Conservation (phyloP, 768 basidiomycete genomes). For the Suillus hirtellus region DNA sequence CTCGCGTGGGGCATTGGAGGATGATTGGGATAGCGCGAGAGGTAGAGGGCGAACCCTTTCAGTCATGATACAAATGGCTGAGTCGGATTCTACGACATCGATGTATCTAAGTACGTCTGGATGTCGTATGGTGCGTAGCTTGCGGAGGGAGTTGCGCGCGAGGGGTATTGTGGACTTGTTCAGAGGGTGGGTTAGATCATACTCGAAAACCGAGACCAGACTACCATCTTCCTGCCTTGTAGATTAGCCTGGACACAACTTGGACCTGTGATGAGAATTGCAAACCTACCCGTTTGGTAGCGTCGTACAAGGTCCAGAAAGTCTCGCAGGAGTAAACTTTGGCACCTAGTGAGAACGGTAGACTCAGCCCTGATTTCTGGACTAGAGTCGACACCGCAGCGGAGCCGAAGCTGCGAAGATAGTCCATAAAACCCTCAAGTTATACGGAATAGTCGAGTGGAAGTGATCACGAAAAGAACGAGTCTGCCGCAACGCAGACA, state of each 20-base stretch:
- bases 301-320: conserved; percentile 87
- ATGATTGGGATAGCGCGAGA: conserved; percentile 60
- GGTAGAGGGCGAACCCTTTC: conserved; percentile 85
- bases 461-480: not conserved
- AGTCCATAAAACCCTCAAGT: conserved; percentile 58
- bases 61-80: conserved; percentile 87
- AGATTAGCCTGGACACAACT: conserved; percentile 21
- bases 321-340: conserved; percentile 69
- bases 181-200: conserved; percentile 66
- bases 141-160: conserved; percentile 87
- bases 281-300: conserved; percentile 72
- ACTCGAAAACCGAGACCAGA: conserved; percentile 88
- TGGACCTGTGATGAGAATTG: conserved; percentile 10
- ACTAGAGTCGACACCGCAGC: conserved; percentile 90
- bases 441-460: not conserved
- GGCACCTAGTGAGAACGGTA: conserved; percentile 83
- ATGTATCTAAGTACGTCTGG: conserved; percentile 96
- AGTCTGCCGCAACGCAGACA: not conserved
- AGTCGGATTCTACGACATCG: conserved; percentile 90
- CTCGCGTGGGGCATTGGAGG: conserved; percentile 59
- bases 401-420: conserved; percentile 77
- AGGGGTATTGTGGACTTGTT: conserved; percentile 66
- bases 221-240: conserved; percentile 78
- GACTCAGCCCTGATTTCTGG: conserved; percentile 86
- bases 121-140: conserved; percentile 88